Evolutionary conservation across 2,329 filamentous ascomycete species (phyloP).

Genomic region (Colletotrichum sp.): DNA sequence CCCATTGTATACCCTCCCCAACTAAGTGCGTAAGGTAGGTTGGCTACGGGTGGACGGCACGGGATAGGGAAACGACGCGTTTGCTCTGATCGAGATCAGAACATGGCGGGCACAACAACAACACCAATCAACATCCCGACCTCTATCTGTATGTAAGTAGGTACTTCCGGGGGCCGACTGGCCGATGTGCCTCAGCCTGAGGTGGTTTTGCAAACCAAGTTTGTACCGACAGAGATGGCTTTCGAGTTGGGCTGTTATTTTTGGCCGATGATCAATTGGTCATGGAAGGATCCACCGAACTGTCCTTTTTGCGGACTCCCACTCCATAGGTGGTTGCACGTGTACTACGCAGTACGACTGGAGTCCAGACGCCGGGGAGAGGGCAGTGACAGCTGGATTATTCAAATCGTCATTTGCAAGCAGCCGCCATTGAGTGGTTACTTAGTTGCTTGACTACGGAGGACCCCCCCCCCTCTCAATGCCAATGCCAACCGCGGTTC

Average conservation of each 20-base stretch:
- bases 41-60: neutral
- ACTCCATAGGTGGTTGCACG: too few relatives aligned
- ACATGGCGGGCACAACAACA: neutral
- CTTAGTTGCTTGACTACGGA: too few relatives aligned
- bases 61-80: neutral
- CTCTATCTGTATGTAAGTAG: neutral
- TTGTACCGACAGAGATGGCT: neutral
- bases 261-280: neutral
- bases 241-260: neutral
- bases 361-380: neutral
- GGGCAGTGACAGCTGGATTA: too few relatives aligned
- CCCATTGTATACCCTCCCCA: neutral
- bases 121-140: neutral
- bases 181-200: neutral
- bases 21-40: neutral
- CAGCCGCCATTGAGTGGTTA: too few relatives aligned
- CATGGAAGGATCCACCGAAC: neutral
- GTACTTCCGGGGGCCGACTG: neutral
- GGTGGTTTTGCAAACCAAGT: neutral
- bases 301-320: neutral
- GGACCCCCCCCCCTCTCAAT: too few relatives aligned
- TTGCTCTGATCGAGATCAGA: neutral
- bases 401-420: too few relatives aligned
- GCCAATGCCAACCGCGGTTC: too few relatives aligned
- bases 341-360: too few relatives aligned